Evolutionary conservation across 306 rosid species (phyloP).

Genomic region (Gastrolobium bilobum): DNA sequence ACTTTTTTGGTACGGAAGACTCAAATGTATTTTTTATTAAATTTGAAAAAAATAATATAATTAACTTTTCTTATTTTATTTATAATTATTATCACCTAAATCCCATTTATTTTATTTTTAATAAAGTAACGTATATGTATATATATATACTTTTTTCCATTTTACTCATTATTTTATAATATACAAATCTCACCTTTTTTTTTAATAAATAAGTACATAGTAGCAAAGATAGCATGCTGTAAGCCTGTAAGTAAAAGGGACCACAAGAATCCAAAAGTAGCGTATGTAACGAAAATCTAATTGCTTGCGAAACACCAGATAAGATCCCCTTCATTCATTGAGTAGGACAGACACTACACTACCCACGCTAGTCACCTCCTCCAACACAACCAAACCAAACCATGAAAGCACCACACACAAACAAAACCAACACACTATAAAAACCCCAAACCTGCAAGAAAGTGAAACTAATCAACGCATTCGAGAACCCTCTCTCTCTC

Average conservation of each 20-base stretch:
- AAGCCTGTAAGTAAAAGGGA: neutral
- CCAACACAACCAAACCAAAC: neutral
- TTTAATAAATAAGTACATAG: too few relatives aligned
- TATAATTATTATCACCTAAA: too few relatives aligned
- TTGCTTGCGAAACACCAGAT: neutral
- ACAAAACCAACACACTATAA: slow-evolving; percentile 30
- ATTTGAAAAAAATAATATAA: too few relatives aligned
- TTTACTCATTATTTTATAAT: too few relatives aligned
- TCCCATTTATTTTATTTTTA: too few relatives aligned
- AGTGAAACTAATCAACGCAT: neutral
- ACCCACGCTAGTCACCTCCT: neutral
- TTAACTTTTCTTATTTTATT: too few relatives aligned
- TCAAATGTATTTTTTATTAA: too few relatives aligned
- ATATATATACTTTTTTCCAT: too few relatives aligned
- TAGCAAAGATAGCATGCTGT: too few relatives aligned
- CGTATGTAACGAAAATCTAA: neutral
- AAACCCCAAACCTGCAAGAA: neutral
- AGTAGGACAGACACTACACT: neutral
- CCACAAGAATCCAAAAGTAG: slow-evolving; percentile 28
- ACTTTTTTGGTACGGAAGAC: too few relatives aligned
- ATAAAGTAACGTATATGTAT: too few relatives aligned
- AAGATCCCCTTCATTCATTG: neutral
- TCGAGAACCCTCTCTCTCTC: neutral
- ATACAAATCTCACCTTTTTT: too few relatives aligned
- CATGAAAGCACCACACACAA: slow-evolving; percentile 14